Base-by-base conservation (phyloP, 2,329 filamentous ascomycete species). In the Ophiostoma triangulosporum region DNA sequence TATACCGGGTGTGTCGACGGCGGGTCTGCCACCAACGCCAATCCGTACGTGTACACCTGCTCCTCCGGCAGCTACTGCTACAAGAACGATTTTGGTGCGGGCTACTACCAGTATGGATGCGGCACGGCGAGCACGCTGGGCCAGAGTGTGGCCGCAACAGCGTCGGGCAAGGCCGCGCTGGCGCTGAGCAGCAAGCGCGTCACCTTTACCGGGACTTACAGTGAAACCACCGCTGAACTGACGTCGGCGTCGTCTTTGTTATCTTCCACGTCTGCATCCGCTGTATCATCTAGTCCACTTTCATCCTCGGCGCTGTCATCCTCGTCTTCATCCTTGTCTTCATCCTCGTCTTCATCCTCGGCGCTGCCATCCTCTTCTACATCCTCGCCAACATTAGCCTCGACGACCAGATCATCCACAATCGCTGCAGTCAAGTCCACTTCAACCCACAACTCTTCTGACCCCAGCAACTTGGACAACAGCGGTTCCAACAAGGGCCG, bases 11-110 rank as follows among this genome's bases (percentile, higher is more conserved):
- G 78, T 56, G 74, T 79, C 40, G 78, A 81, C 60, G 60, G 61
- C 50, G 77, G 71, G 53, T 67, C 22, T 60, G 60, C 61, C 59
- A 77, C 70, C 3, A 73, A 70, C 53, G 66, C 72, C 52, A 72
- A 81, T 57, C 77, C 77, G 0, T 80, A 79, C 56, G 66, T 80
- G 31, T 80, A 68, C 60, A 78, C 76, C 9, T 81, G 78, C 62
- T 57, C 62, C n/a, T 73, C 70, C 4, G 64, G 65, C 49, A 60
- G 74, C 46, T 70, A 77, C 15, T 81, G 78, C 61, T 81, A 77
- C 64, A 70, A 64, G 58, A 81, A 81, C 59, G 60, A 66, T 8
- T 81, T 74, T 56, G 73, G 72, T 0, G 77, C 75, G 12, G 77
- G 76, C 2, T 77, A 69, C 60, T 76, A 66, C 50, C 78, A 81